Base-by-base conservation (phyloP, 805 yeast genomes). In the Candida maltosa region DNA sequence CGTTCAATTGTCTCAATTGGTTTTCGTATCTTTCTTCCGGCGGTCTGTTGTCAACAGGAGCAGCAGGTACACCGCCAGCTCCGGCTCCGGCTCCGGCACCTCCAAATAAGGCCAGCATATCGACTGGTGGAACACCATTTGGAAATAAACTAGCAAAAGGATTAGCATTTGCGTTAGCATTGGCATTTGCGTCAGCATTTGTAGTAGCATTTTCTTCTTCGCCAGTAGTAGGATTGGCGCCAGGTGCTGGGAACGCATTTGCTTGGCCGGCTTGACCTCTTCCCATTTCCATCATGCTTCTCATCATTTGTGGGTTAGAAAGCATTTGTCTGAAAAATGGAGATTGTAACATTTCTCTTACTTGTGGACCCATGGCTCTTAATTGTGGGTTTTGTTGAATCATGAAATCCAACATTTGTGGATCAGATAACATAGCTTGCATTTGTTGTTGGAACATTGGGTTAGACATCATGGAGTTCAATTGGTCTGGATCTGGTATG, bases 361-460 rank as follows among this genome's bases (percentile, higher is more conserved):
- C 89, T 54, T 83, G 87, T 6, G 96, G 96, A 9, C 95, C 95
- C 88, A 87, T 76, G 4, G 79, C 75, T 41, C 91, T 77, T 51
- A 88, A 69, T 53, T 83, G 88, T 6, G 97, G 96, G 38, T 83
- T 82, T 52, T 83, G 86, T 49, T 78, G 76, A 51, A 88, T 86
- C 70, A 89, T 59, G 54, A 69, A 79, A 48, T 87, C 95, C 32
- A 87, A 56, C 89, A 88, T 83, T 57, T 84, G 89, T 2, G 97
- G 96, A 60, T 89, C 85, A 29, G 81, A 75, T 33, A 88, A 68
- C 83, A 86, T 76, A 32, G 83, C 79, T 54, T 83, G 78, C 86
- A 91, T 76, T 40, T 82, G 73, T 54, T 88, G 88, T 54, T 82
- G 89, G 48, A 86, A 75, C 62, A 76, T 69, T 26, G 97, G 98